Base-by-base conservation (phyloP, 2,329 filamentous ascomycete species). In the Exophiala mesophila region DNA sequence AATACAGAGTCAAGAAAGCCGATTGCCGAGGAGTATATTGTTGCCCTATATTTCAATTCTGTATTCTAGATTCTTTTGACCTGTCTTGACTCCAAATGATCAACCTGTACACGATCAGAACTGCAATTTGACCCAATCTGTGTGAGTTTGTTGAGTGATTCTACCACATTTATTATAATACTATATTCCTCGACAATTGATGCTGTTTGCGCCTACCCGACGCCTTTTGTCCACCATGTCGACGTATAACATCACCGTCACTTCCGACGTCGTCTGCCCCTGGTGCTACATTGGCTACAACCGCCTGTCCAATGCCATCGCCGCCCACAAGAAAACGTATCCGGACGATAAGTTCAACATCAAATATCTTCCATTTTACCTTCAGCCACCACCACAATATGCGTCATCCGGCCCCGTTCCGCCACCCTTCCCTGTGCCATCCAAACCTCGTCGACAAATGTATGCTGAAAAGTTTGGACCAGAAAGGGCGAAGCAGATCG, bases 191-290 rank as follows among this genome's bases (percentile, higher is more conserved):
- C n/a, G 23, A 12, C 23, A 26, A 18, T 41, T 36, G n/a, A 46
- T 51, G 48, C 38, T 19, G 13, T 45, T 51, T 13, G 24, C 10
- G 10, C 42, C 39, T 6, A 51, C 31, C 15, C 36, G 29, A 3
- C 40, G 21, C 29, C 39, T 44, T 16, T 8, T 45, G 17, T 23
- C 42, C 20, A 31, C 33, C 32, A 88, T 89, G 85, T 78, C 82
- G 15, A 78, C 80, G 56, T 85, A 89, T 69, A 77, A 79, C 49
- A 84, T 94, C 64, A 78, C 82, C 45, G 77, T 88, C 59, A 79
- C 88, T 45, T 86, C 78, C n/a, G 88, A 94, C 66, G 85, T 80
- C 2, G 77, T 92, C 55, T 94, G 87, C 61, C 84, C 86, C 54
- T 77, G 70, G 57, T 85, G 88, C 72, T 92, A 88, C 62, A 71